These are phyloP conservation scores for Tagetes patula DNA, from an alignment of 129 eudicot genomes.

Conservation along the genomic window DNA sequence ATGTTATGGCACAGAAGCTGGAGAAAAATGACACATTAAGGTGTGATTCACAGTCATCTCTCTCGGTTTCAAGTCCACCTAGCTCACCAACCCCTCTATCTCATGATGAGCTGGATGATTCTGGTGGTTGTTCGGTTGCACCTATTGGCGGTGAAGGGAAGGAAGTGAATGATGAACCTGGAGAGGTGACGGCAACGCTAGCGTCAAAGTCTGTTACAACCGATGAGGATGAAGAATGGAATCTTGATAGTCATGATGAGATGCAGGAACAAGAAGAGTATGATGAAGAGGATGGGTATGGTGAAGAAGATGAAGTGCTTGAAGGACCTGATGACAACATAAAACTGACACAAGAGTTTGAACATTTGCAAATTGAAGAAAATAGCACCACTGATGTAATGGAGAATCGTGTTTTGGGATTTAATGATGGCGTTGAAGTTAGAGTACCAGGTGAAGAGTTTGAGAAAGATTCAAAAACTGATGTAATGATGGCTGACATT, in stretches of 20 bases:
- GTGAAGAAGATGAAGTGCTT: constrained; percentile 85
- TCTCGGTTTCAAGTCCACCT: constrained; percentile 85
- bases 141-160: constrained; percentile 46
- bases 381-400: constrained; percentile 42
- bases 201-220: constrained; percentile 47
- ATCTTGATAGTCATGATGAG: constrained; percentile 56
- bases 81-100: constrained; percentile 82
- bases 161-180: constrained; percentile 43
- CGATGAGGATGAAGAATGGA: constrained; percentile 92
- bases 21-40: constrained; percentile 40
- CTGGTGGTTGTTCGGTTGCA: constrained; percentile 52
- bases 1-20: constrained; percentile 34
- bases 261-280: constrained; percentile 88
- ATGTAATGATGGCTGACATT: constrained; percentile 32
- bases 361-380: constrained; percentile 52
- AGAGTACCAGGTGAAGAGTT: constrained; percentile 68
- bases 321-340: constrained; percentile 63
- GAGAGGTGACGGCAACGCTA: constrained; percentile 22
- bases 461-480: constrained; percentile 45
- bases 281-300: constrained; percentile 86
- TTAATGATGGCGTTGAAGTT: constrained; percentile 93
- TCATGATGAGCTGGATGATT: constrained; percentile 88
- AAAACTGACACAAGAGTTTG: constrained; percentile 62
- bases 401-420: constrained; percentile 77
- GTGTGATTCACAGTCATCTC: constrained; percentile 87